Base-by-base conservation (phyloP, 371 early-diverging fungal species). In the Mucor indicus region DNA sequence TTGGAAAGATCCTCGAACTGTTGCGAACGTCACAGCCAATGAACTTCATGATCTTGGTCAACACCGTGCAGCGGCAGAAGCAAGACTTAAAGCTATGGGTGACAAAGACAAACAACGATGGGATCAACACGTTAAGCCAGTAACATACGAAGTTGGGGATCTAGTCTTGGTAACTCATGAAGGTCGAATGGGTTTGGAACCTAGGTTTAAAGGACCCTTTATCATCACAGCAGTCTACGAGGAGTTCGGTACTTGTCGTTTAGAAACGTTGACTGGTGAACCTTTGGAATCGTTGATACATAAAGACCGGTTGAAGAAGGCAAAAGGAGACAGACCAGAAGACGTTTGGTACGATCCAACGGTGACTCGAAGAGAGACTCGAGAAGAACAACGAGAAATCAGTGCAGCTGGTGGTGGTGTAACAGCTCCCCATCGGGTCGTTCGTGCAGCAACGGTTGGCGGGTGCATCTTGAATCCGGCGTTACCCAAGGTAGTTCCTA, bases 141-240 rank as follows among this genome's bases (percentile, higher is more conserved):
- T 21, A 20, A 12, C 4, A 4, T 52, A 31, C 9, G 44, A 45
- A 12, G 16, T 38, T 37, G 51, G 43, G 11, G 44, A 51, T 25
- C 4, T 35, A 1, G 38, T 51, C 0, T 13, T 36, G 31, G 13
- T 50, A 1, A 21, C 24, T 7, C 41, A 50, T 12, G 50, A 50
- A n/a, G 39, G 29, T 17, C 40, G 36, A 20, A 32, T 25, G 3
- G 42, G 43, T 38, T 19, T 50, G 9, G 50, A 50, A 16, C 31
- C 39, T 10, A 23, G 12, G 1, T 44, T 24, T 22, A 42, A 38
- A 15, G 51, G 51, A 16, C 53, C 53, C 15, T 44, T 23, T 16
- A 38, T 44, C 1, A 35, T 52, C 4, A 27, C 27, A 13, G 16
- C 16, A 1, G 31, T 12, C 2, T 38, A 16, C 17, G 17, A 23